These are phyloP conservation scores for Corchorus olitorius DNA, from an alignment of 345 rosid genomes.

Conservation along the genomic window DNA sequence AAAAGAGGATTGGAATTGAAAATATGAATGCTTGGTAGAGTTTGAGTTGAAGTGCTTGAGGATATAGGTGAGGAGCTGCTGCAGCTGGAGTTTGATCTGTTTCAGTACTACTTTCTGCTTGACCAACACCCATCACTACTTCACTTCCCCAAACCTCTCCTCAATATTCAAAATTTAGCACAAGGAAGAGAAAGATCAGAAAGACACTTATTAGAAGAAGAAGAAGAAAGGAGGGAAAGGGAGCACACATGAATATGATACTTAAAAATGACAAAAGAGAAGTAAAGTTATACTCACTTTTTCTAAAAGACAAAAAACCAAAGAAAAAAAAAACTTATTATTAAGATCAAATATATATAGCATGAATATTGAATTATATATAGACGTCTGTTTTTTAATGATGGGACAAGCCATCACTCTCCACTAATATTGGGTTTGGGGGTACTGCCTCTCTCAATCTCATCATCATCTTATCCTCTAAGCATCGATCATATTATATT, in stretches of 20 bases:
- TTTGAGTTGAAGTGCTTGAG: constrained; percentile 85
- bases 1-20: constrained; percentile 92
- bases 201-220: neutral
- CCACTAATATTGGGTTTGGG: constrained; percentile 30
- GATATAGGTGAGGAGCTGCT: constrained; percentile 66
- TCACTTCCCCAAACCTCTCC: neutral
- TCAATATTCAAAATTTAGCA: neutral
- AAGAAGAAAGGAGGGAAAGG: constrained; percentile 25
- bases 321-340: constrained; percentile 16
- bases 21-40: constrained; percentile 96
- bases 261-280: constrained; percentile 10
- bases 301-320: neutral
- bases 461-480: constrained; percentile 28
- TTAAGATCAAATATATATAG: constrained; percentile 29
- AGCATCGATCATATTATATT: constrained; percentile 25
- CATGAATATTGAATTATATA: constrained; percentile 31
- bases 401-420: constrained; percentile 47
- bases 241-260: neutral
- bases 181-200: neutral
- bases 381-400: constrained; percentile 27
- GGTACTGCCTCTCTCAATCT: no score
- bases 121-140: constrained; percentile 60
- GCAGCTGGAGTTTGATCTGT: constrained; percentile 63
- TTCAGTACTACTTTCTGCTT: neutral
- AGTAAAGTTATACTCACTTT: neutral